Evolutionary conservation across 2,329 filamentous ascomycete genomes (phyloP).

Genomic region (Aspergillus pseudoterreus): DNA sequence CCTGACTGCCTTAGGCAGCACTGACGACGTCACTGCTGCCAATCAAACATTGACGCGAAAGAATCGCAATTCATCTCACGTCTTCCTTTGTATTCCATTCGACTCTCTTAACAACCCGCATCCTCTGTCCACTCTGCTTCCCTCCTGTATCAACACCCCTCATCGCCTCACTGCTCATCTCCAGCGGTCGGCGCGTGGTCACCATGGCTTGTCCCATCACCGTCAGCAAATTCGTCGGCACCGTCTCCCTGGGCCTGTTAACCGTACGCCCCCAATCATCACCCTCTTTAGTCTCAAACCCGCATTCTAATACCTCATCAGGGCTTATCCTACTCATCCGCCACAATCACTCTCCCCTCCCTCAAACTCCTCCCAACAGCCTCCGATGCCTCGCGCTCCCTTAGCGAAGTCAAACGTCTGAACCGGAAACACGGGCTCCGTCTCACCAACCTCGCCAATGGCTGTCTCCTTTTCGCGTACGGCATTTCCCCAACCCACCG

Average conservation of each 20-base stretch:
- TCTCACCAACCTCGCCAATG: conserved; percentile 65
- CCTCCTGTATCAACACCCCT: neutral
- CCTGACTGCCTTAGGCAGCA: neutral
- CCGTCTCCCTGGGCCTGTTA: conserved; percentile 79
- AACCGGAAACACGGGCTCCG: conserved; percentile 63
- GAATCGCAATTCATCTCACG: neutral
- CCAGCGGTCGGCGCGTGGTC: neutral
- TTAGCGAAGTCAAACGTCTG: conserved; percentile 62
- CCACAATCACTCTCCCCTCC: conserved; percentile 71
- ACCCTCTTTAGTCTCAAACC: neutral
- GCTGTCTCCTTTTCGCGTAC: conserved; percentile 74
- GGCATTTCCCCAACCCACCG: conserved; percentile 67
- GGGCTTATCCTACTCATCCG: conserved; percentile 86
- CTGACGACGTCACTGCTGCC: neutral
- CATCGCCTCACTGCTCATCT: neutral
- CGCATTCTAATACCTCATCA: conserved; percentile 34
- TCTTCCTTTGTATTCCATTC: neutral
- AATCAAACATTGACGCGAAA: neutral
- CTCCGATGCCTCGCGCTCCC: conserved; percentile 64
- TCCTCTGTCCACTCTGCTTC: neutral
- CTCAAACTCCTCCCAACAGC: conserved; percentile 79
- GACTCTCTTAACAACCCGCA: neutral
- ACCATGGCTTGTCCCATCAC: conserved; percentile 69
- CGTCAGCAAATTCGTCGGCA: conserved; percentile 87
- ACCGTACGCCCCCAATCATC: conserved; percentile 59